A percentile compares a stretch with the other conserved stretches of the same genome.
phyloP scores from a whole-genome alignment of 768 basidiomycete genomes.

The Vararia minispora region DNA sequence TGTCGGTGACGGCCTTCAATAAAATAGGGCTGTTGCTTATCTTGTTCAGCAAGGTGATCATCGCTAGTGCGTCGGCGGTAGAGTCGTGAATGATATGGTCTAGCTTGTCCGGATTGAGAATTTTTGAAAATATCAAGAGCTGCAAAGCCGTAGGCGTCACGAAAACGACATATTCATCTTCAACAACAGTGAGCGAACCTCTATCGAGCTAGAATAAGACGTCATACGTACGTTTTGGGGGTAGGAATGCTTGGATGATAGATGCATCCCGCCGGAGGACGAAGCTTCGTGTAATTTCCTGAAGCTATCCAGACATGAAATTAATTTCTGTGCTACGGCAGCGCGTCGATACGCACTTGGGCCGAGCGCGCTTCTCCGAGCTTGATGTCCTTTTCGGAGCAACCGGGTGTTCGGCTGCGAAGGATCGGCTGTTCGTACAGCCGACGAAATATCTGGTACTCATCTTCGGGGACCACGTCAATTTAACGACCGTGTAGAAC shows the following conservation, averaged over 20 bases:
- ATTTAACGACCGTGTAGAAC: not conserved
- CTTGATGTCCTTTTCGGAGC: conserved; percentile 60
- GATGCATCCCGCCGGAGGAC: conserved; percentile 83
- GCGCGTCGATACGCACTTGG: conserved; percentile 42
- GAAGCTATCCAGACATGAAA: conserved; percentile 38
- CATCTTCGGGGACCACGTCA: conserved; percentile 33
- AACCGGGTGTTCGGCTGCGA: conserved; percentile 71
- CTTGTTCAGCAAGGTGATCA: conserved; percentile 78
- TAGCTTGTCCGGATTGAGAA: conserved; percentile 63
- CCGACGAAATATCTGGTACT: conserved; percentile 63
- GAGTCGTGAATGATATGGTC: conserved; percentile 58
- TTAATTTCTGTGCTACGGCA: not conserved
- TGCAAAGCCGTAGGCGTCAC: conserved; percentile 82
- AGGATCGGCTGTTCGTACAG: conserved; percentile 86
- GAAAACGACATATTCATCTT: conserved; percentile 99
- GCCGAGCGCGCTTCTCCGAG: conserved; percentile 65
- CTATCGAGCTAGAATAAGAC: not conserved
- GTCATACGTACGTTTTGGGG: conserved; percentile 75
- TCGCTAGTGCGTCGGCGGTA: conserved; percentile 65
- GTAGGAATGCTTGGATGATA: conserved; percentile 73
- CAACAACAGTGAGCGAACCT: not conserved
- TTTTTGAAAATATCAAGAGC: conserved; percentile 60
- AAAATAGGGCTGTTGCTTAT: conserved; percentile 89
- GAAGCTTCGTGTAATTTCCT: conserved; percentile 71
- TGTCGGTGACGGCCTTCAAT: conserved; percentile 68